phyloP scores from a whole-genome alignment of 1,139 yeast genomes.

The Yamadazyma membranifaciens region DNA sequence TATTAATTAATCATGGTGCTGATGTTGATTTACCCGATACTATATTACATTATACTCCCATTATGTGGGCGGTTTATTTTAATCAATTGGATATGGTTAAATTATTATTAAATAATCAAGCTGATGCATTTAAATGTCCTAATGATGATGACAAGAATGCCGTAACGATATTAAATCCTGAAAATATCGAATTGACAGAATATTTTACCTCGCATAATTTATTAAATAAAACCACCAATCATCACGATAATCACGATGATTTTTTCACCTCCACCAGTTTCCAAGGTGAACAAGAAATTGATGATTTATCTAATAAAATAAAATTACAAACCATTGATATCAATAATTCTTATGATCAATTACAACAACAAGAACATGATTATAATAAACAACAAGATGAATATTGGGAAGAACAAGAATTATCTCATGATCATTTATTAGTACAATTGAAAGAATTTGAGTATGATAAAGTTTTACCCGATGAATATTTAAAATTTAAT shows the following conservation, averaged over 20 bases:
- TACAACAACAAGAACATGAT: constrained; percentile 19
- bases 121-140: constrained; percentile 40
- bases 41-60: constrained; percentile 33
- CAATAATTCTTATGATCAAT: constrained; percentile 13
- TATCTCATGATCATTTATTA: constrained; percentile 30
- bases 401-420: constrained; percentile 28
- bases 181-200: constrained; percentile 30
- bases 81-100: constrained; percentile 36
- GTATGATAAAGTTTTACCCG: constrained; percentile 44
- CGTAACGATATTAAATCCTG: constrained; percentile 31
- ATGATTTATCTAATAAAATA: constrained; percentile 43
- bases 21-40: constrained; percentile 42
- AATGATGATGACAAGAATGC: constrained; percentile 32
- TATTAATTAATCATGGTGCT: constrained; percentile 34
- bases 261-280: constrained; percentile 19
- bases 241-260: constrained; percentile 15
- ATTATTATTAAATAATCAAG: constrained; percentile 36
- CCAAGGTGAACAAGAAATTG: constrained; percentile 33
- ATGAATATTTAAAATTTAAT: constrained; percentile 55
- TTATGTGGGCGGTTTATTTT: constrained; percentile 50
- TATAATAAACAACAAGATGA: constrained; percentile 22
- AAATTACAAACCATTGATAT: constrained; percentile 49
- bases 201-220: constrained; percentile 39
- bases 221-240: constrained; percentile 26
- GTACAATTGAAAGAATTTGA: constrained; percentile 40